These are phyloP conservation scores for Cicer judaicum DNA, from an alignment of 306 rosid genomes.

Conservation along the genomic window DNA sequence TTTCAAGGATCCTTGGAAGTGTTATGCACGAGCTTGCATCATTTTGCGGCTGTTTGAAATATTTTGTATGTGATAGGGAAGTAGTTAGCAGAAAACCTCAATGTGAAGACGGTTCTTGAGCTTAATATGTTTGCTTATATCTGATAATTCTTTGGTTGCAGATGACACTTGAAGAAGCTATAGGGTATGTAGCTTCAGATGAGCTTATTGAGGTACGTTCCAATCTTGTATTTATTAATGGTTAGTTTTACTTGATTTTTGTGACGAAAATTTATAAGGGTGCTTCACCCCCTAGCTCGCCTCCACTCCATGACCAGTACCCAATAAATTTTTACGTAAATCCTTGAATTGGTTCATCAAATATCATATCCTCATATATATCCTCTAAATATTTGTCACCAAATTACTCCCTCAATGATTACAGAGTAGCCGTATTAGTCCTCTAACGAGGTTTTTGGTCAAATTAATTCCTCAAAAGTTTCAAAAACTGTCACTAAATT, in stretches of 20 bases:
- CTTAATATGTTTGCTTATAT: conserved; percentile 35
- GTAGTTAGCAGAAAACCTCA: neutral
- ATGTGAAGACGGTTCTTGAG: conserved; percentile 11
- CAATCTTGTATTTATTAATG: conserved; percentile 15
- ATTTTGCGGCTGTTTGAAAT: conserved; percentile 14
- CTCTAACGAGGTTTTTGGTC: neutral
- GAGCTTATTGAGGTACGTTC: conserved; percentile 88
- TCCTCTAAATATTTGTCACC: neutral
- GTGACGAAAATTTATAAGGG: neutral
- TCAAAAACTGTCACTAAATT: neutral
- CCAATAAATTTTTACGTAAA: neutral
- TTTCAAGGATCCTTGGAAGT: conserved; percentile 15
- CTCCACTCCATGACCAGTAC: conserved; percentile 8
- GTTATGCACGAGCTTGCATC: conserved; percentile 33
- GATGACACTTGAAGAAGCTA: conserved; percentile 98
- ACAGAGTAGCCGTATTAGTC: neutral
- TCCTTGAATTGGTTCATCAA: conserved; percentile 1
- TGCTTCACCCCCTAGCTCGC: neutral
- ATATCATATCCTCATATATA: neutral
- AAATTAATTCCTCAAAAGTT: neutral
- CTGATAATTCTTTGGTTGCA: conserved; percentile 56
- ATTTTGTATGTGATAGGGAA: neutral
- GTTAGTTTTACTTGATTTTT: neutral
- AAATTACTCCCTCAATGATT: neutral
- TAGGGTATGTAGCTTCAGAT: conserved; percentile 94